phyloP scores from a whole-genome alignment of 495 filamentous ascomycete genomes.

The Neurospora sublineolata region DNA sequence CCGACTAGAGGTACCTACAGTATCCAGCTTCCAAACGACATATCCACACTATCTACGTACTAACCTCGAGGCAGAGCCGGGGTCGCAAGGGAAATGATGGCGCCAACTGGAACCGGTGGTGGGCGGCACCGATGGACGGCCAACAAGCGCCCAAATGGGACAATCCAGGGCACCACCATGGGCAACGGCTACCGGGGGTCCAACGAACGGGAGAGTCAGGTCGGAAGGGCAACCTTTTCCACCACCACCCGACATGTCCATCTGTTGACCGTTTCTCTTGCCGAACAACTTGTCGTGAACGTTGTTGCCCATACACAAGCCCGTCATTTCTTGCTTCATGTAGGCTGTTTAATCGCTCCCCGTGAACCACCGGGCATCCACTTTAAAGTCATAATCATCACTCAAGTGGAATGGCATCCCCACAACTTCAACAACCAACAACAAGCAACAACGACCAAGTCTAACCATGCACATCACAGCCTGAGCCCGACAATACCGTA shows the following conservation, averaged over 20 bases:
- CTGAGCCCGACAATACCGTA: not conserved
- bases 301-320: not conserved
- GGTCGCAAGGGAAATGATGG: not conserved
- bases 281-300: not conserved
- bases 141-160: not conserved
- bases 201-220: not conserved
- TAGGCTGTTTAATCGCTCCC: not conserved
- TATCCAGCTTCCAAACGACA: not conserved
- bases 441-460: not conserved
- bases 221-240: not conserved
- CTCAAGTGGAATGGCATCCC: not conserved
- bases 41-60: not conserved
- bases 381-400: not conserved
- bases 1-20: no score
- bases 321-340: not conserved
- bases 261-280: not conserved
- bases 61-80: not conserved
- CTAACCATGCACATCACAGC: not conserved
- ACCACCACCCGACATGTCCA: not conserved
- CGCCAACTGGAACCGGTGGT: not conserved
- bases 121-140: not conserved
- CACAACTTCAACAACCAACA: not conserved
- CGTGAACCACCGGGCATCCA: not conserved
- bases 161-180: not conserved
- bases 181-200: not conserved